Evolutionary conservation across 768 basidiomycete genomes (phyloP), one percentile per base, ranked within the genome.

Genomic region (Dictyophora rubrovolvata): DNA sequence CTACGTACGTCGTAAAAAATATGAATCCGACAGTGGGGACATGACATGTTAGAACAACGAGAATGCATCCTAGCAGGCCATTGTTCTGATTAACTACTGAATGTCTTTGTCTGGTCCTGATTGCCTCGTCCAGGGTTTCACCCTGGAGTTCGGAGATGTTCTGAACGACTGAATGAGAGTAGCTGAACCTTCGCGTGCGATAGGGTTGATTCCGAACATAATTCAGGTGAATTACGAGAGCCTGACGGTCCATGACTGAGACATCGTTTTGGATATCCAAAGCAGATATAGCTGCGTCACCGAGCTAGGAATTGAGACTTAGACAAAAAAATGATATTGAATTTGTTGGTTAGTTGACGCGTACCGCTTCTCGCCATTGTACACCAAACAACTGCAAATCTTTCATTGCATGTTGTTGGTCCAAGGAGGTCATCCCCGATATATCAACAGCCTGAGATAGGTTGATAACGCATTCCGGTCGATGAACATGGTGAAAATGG

Each of bases 51-150:
- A 59, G 57, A 3, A 59, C 50, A 36, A 59, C 50, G 49, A 59
- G 57, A n/a, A 50, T 34, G 48, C 57, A 59, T 35, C 57, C 57
- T 20, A 59, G 11, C 57, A 59, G 49, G 1, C 57, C 57, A 17
- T 35, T 33, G 17, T 34, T 18, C 11, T 53, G 49, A 20, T 59
- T 59, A 18, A 59, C 35, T 14, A 53, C 23, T 7, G 23, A 23
- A 36, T 59, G 33, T 51, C 50, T 34, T 22, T 59, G 22, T n/a
- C 57, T 47, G n/a, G 17, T n/a, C 7, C 8, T 3, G n/a, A 51
- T 17, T 23, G 57, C 57, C 4, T 28, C 49, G 17, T 52, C 22
- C 20, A 51, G 8, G 12, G 36, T 33, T 1, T 21, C 23, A 37
- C 50, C 50, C 8, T 16, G 11, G 20, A 59, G 57, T 1, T 34